These are phyloP conservation scores for Debaryomyces sp. DNA, from an alignment of 1,139 yeast species.

Conservation along the genomic window DNA sequence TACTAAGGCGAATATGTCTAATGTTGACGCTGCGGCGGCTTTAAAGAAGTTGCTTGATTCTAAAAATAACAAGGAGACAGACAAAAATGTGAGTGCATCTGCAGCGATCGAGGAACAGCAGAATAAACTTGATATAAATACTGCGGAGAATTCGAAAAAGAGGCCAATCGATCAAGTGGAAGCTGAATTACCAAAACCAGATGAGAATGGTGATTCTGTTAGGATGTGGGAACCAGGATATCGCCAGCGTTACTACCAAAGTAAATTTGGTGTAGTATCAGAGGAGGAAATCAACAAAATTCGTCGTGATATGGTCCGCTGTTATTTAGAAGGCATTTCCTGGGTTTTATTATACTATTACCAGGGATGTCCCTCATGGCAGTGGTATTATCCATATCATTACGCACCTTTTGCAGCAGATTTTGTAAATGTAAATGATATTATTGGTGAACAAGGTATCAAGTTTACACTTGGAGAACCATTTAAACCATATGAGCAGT, in stretches of 20 bases:
- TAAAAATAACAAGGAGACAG: conserved; percentile 20
- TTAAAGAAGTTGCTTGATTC: conserved; percentile 50
- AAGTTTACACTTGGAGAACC: conserved; percentile 75
- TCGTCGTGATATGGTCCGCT: conserved; percentile 63
- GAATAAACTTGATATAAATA: conserved; percentile 1
- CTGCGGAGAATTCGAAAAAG: conserved; percentile 27
- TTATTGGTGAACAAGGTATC: conserved; percentile 56
- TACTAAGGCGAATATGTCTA: conserved; percentile 77
- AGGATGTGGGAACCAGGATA: conserved; percentile 88
- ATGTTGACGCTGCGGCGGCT: conserved; percentile 69
- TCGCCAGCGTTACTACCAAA: conserved; percentile 74
- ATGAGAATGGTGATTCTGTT: conserved; percentile 57
- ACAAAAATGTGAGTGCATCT: conserved; percentile 38
- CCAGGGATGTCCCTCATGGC: conserved; percentile 99
- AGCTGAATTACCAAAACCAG: conserved; percentile 14
- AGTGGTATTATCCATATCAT: conserved; percentile 96
- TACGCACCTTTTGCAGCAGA: conserved; percentile 98
- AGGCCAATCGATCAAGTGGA: conserved; percentile 20
- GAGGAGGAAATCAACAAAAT: conserved; percentile 58
- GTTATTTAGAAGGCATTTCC: conserved; percentile 90
- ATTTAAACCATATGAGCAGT: conserved; percentile 90
- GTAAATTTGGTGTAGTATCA: conserved; percentile 65
- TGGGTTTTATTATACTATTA: conserved; percentile 94
- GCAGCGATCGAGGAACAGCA: conserved; percentile 35
- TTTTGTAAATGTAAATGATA: conserved; percentile 55